phyloP scores from a whole-genome alignment of 2,329 filamentous ascomycete species.

The Verticillium longisporum region DNA sequence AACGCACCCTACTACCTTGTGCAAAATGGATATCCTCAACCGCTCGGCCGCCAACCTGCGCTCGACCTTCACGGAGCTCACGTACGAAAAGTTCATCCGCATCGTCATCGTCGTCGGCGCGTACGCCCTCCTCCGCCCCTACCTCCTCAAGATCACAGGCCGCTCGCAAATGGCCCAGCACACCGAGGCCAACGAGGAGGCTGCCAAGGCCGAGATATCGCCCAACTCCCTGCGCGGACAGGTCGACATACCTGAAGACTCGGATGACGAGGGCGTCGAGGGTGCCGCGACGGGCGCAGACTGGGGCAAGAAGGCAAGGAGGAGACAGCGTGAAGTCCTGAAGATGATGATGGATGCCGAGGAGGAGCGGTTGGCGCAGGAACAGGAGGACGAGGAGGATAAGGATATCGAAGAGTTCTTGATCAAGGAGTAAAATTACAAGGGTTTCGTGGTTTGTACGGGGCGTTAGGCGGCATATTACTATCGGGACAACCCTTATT shows the following conservation, averaged over 20 bases:
- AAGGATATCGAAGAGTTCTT: constrained; percentile 71
- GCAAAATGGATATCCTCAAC: constrained; percentile 4
- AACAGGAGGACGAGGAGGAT: constrained; percentile 58
- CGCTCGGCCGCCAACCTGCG: constrained; percentile 36
- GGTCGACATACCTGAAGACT: constrained; percentile 45
- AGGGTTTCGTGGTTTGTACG: constrained; percentile 42
- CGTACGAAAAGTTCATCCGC: constrained; percentile 54
- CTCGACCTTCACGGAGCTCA: constrained; percentile 42
- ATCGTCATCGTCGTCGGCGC: constrained; percentile 65
- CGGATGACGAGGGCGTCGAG: constrained; percentile 37
- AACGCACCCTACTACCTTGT: not conserved
- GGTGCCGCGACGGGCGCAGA: constrained; percentile 41
- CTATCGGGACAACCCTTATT: not conserved
- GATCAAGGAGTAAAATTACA: constrained; percentile 36
- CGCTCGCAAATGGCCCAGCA: constrained; percentile 58
- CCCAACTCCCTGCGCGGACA: constrained; percentile 59
- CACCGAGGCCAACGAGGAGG: constrained; percentile 39
- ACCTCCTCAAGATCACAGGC: constrained; percentile 61
- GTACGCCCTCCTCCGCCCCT: constrained; percentile 68
- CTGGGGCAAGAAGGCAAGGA: constrained; percentile 66
- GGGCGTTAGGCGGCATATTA: constrained; percentile 12
- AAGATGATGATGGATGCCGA: constrained; percentile 58
- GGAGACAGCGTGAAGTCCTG: constrained; percentile 60
- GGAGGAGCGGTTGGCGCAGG: constrained; percentile 50
- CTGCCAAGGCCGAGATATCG: constrained; percentile 46